phyloP scores from a whole-genome alignment of 2,329 filamentous ascomycete species.

The Orbilia blumenaviensis region DNA sequence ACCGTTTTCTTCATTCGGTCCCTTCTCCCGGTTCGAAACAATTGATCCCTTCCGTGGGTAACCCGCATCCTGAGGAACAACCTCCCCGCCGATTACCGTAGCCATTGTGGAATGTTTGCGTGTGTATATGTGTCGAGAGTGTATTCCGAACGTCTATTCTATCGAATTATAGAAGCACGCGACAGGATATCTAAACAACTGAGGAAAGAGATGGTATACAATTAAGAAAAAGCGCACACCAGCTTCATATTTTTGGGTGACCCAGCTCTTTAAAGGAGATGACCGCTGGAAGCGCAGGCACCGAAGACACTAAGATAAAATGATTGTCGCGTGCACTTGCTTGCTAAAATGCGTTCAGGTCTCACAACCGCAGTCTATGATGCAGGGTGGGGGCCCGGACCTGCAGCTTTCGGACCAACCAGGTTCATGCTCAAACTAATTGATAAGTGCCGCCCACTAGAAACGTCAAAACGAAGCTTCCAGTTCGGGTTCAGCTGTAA shows the following conservation, averaged over 20 bases:
- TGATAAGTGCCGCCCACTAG: conserved; percentile 43
- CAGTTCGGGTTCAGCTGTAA: conserved; percentile 45
- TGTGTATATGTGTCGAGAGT: conserved; percentile 5
- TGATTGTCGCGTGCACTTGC: conserved; percentile 52
- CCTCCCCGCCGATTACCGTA: conserved; percentile 33
- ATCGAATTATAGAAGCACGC: conserved; percentile 27
- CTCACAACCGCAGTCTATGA: conserved; percentile 25
- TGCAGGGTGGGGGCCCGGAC: conserved; percentile 49
- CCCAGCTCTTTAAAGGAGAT: conserved; percentile 9
- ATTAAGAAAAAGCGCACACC: conserved; percentile 12
- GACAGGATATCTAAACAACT: conserved; percentile 14
- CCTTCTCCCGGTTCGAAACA: conserved; percentile 39
- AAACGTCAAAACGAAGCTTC: conserved; percentile 51
- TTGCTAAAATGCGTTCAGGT: conserved; percentile 12
- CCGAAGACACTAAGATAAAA: conserved; percentile 43
- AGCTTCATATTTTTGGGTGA: neutral
- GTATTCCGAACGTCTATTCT: conserved; percentile 6
- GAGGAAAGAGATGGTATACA: conserved; percentile 14
- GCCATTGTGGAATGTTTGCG: conserved; percentile 37
- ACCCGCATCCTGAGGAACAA: conserved; percentile 16
- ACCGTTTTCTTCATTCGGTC: conserved; percentile 7
- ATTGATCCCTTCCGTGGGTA: conserved; percentile 42
- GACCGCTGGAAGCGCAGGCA: conserved; percentile 6
- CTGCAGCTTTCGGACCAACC: conserved; percentile 53
- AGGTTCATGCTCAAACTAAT: conserved; percentile 32